Evolutionary conservation across 2,329 filamentous ascomycete genomes (phyloP), one percentile per base, ranked within the genome.

Genomic region (Talaromyces sp.): DNA sequence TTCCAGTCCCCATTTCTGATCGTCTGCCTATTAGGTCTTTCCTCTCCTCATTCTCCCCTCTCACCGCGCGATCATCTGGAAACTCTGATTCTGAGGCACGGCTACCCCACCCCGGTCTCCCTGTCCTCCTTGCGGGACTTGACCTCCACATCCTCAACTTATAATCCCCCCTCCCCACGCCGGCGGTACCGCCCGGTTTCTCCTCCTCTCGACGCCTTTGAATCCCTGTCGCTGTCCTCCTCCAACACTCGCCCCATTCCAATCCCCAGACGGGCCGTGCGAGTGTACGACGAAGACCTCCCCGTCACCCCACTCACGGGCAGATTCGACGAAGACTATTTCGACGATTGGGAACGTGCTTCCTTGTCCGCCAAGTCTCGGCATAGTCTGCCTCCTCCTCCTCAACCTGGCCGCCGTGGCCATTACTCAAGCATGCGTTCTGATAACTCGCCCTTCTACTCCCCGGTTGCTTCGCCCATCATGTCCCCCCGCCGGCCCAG

Each of bases 261-360:
- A 13, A 73, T 72, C 32, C 70, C 71, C 35, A 64, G 58, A 46
- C 63, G 63, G 13, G 50, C 65, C 11, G 54, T 51, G 22, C 57
- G 55, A 20, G 51, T 63, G 17, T 62, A 64, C 60, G 62, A 67
- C 35, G 61, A 67, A 47, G 69, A 72, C 52, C 50, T 73, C 2
- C 70, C 70, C 3, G 67, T 74, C 49, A 74, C 71, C 10, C 70
- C 71, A 9, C 63, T 73, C 35, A 73, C 71, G 0, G 71, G 71
- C 5, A 68, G 71, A 14, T 73, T 73, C 44, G 69, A 73, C 54
- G 63, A 65, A 40, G 59, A 66, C 46, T 73, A 71, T 48, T 66
- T 73, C 8, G 57, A 63, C 49, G 65, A 70, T 47, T 68, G 69
- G 56, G 62, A 66, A 45, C 60, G 58, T 36, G 58, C 63, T 27